Base-by-base conservation (phyloP, 1,139 yeast genomes). In the Suhomyces bokatorum region DNA sequence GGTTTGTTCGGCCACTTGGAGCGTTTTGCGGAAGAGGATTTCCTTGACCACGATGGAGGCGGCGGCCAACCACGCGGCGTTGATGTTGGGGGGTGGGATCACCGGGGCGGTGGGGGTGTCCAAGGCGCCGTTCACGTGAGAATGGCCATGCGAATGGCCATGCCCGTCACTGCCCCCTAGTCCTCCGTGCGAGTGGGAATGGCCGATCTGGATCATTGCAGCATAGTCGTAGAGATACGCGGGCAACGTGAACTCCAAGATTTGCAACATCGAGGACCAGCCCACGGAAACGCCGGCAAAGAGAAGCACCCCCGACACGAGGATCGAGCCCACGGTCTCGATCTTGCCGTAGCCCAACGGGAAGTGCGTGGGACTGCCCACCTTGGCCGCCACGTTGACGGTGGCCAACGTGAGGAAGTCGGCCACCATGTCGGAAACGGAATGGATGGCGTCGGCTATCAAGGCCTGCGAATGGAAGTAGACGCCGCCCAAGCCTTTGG, bases 51-150 rank as follows among this genome's bases (percentile, higher is more conserved):
- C 77, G 48, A 93, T 88, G 2, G 97, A 89, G 2, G 83, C 97
- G 37, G 85, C 83, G 0, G 99, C 98, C 39, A 93, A 75, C 96
- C 97, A 91, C 10, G 97, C 97, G 3, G 98, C 98, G 60, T 89
- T 90, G 52, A 93, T 78, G 59, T 88, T 79, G 1, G 93, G 86
- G 2, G 78, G 10, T 15, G 8, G 34, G 29, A 37, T 40, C 12
- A 46, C 41, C 3, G 37, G 20, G 11, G 42, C 15, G n/a, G 24
- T 30, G 2, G 26, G 35, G 10, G 43, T 12, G n/a, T 33, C 44
- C 29, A 28, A 20, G 1, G 27, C 31, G 8, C 40, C 40, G 40
- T 58, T 59, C 7, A 39, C 40, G 42, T 58, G 59, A n/a, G 54
- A 44, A 34, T 59, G 62, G 13, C 54, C 42, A 36, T 56, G 61